Percentiles rank a stretch among this genome's conserved stretches.
phyloP scores from a whole-genome alignment of 192 early-diverging fungal genomes.

The Podila horticola region DNA sequence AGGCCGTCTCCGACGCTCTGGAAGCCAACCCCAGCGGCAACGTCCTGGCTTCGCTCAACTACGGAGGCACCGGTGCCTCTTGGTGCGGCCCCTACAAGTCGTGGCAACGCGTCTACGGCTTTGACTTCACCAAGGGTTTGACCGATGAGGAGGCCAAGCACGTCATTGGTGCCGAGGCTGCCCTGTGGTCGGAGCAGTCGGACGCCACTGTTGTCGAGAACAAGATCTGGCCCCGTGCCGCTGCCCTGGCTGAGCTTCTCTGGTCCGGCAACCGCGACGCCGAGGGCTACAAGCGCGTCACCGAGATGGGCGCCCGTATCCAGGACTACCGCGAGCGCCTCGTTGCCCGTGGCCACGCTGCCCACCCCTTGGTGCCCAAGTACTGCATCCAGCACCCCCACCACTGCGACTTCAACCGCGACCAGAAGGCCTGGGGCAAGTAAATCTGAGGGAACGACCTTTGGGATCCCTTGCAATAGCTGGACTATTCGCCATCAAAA shows the following conservation, averaged over 20 bases:
- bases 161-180: slow-evolving; percentile 75
- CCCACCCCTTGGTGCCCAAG: slow-evolving; percentile 66
- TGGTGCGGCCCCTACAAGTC: slow-evolving; percentile 84
- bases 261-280: slow-evolving; percentile 75
- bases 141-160: slow-evolving; percentile 60
- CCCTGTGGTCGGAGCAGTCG: slow-evolving; percentile 77
- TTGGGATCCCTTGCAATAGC: too few relatives aligned
- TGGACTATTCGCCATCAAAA: too few relatives aligned
- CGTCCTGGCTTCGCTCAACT: slow-evolving; percentile 47
- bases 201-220: slow-evolving; percentile 66
- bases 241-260: slow-evolving; percentile 72
- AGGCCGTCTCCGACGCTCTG: slow-evolving; percentile 43
- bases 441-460: slow-evolving; percentile 4
- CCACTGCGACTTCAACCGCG: slow-evolving; percentile 43
- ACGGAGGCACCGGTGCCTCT: slow-evolving; percentile 59
- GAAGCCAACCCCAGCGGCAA: slow-evolving; percentile 26
- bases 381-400: slow-evolving; percentile 52
- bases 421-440: slow-evolving; percentile 52
- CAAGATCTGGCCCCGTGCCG: slow-evolving; percentile 76
- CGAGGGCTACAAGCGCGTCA: slow-evolving; percentile 46
- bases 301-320: slow-evolving; percentile 59
- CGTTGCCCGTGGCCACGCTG: slow-evolving; percentile 69
- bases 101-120: slow-evolving; percentile 79
- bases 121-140: slow-evolving; percentile 69
- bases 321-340: slow-evolving; percentile 76